phyloP scores from a whole-genome alignment of 2,329 filamentous ascomycete species.

The Oidium heveae region DNA sequence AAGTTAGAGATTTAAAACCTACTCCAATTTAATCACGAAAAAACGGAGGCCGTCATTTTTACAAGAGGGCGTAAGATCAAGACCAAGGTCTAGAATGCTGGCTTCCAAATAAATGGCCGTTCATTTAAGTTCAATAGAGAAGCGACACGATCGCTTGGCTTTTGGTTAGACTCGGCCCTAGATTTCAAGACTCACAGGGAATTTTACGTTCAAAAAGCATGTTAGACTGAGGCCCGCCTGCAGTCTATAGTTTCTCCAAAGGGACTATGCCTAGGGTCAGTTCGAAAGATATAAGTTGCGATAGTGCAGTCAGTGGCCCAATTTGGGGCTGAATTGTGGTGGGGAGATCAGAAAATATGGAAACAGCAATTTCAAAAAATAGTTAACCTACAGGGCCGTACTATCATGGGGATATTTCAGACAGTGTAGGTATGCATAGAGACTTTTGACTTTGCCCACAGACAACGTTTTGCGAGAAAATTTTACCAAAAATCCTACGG shows the following conservation, averaged over 20 bases:
- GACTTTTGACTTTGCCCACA: no score
- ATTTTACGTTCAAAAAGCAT: not conserved
- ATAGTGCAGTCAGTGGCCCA: not conserved
- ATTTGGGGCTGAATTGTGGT: not conserved
- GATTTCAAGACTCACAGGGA: not conserved
- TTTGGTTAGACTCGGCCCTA: not conserved
- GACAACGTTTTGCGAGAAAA: no score
- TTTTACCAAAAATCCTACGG: no score
- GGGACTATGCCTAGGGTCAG: not conserved
- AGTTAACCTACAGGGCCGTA: not conserved
- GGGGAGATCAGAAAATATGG: no score
- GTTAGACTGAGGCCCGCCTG: not conserved
- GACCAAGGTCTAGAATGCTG: not conserved
- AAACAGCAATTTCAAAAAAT: not conserved
- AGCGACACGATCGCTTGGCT: not conserved
- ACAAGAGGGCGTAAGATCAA: not conserved
- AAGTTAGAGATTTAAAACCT: not conserved
- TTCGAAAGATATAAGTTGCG: not conserved
- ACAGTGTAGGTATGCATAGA: not conserved
- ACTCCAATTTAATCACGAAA: not conserved
- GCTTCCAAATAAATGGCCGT: not conserved
- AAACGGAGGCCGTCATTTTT: not conserved
- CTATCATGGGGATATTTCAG: not conserved
- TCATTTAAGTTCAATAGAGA: not conserved
- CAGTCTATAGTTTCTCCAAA: no score